Conservation (phyloP, 192 early-diverging fungal genomes). For the Pilaira anomala region DNA sequence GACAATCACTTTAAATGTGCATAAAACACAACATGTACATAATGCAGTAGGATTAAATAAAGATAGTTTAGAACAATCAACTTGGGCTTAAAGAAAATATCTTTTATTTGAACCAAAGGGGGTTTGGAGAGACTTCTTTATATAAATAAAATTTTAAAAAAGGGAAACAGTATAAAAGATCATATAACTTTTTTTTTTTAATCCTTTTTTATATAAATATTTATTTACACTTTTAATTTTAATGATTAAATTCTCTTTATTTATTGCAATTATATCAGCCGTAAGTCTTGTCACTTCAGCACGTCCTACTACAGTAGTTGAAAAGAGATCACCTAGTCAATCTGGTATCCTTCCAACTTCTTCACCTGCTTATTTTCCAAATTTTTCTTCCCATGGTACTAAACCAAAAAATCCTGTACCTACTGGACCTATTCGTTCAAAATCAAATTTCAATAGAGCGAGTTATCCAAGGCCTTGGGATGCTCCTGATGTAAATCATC, state of each 20-base stretch:
- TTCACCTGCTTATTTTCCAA: slow-evolving; percentile 22
- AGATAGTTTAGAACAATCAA: no score
- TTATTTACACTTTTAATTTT: no score
- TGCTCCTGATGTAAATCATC: slow-evolving; percentile 27
- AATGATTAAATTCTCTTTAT: slow-evolving; percentile 3
- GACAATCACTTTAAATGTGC: no score
- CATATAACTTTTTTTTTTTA: neutral
- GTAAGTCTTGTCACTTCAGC: neutral
- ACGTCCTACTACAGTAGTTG: neutral
- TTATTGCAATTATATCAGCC: neutral
- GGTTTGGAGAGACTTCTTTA: no score
- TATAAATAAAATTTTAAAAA: no score
- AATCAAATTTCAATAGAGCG: neutral
- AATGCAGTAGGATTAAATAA: no score
- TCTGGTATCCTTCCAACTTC: neutral
- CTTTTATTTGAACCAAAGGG: no score
- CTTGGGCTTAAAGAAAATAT: no score
- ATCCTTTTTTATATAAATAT: neutral
- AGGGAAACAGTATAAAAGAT: no score
- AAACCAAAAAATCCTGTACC: slow-evolving; percentile 16
- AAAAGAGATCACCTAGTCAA: neutral
- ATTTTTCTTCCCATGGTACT: slow-evolving; percentile 14
- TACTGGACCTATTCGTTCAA: slow-evolving; percentile 10
- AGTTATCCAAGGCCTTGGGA: slow-evolving; percentile 30
- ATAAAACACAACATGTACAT: no score